Conservation (phyloP, 2,329 filamentous ascomycete genomes). For the Fusarium nelsonii region DNA sequence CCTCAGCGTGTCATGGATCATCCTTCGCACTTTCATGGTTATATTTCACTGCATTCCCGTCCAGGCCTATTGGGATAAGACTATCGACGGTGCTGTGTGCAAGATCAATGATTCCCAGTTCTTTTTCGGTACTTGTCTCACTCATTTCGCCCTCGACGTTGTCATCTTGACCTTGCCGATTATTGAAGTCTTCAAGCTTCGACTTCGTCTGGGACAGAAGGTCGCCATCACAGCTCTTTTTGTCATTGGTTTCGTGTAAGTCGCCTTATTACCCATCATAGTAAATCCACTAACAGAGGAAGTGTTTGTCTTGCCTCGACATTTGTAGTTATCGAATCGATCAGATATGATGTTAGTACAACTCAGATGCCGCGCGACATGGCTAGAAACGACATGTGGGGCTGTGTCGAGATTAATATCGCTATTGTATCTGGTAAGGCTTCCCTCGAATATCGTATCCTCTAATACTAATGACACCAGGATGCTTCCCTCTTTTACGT, state of each 20-base stretch:
- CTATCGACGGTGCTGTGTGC: slow-evolving; percentile 47
- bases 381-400: slow-evolving; percentile 38
- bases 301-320: slow-evolving; percentile 42
- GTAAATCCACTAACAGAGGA: not conserved
- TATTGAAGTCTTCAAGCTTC: slow-evolving; percentile 50
- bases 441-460: rapidly evolving
- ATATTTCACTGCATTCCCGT: slow-evolving; percentile 54
- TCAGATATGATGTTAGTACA: slow-evolving; percentile 32
- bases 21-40: slow-evolving; percentile 50
- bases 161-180: slow-evolving; percentile 50
- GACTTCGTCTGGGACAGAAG: slow-evolving; percentile 48
- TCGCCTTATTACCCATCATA: not conserved
- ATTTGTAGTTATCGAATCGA: slow-evolving; percentile 32
- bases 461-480: not conserved
- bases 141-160: slow-evolving; percentile 52
- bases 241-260: slow-evolving; percentile 48
- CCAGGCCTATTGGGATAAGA: slow-evolving; percentile 52
- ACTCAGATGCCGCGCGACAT: slow-evolving; percentile 42
- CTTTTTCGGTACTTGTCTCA: slow-evolving; percentile 51
- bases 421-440: slow-evolving; percentile 38
- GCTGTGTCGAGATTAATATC: slow-evolving; percentile 40
- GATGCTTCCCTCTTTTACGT: slow-evolving; percentile 43
- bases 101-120: slow-evolving; percentile 50
- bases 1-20: slow-evolving; percentile 45
- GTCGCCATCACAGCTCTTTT: slow-evolving; percentile 49